These are phyloP conservation scores for Calocera viscosa DNA, from an alignment of 768 basidiomycete species.

Conservation along the genomic window DNA sequence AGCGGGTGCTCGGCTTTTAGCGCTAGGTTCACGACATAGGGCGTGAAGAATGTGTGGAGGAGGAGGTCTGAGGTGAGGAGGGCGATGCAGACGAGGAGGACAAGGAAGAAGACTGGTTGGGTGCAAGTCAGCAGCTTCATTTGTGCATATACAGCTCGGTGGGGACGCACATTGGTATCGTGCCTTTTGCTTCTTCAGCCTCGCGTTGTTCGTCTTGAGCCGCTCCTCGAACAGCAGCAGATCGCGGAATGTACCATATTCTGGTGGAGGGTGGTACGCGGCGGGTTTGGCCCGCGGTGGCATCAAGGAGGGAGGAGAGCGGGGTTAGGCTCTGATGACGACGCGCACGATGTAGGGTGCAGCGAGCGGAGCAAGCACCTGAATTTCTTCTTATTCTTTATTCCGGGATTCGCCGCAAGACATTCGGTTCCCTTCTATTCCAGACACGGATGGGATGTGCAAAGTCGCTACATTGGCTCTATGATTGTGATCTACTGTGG, in stretches of 20 bases:
- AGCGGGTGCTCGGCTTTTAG: constrained; percentile 13
- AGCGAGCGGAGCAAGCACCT: too few species aligned
- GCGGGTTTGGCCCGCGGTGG: constrained; percentile 7
- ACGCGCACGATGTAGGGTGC: too few species aligned
- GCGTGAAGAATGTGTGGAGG: constrained; percentile 53
- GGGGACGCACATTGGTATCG: constrained; percentile 61
- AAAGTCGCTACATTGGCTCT: too few species aligned
- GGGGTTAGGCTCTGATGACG: too few species aligned
- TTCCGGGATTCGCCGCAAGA: too few species aligned
- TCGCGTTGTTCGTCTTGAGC: constrained; percentile 85
- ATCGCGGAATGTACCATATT: constrained; percentile 72
- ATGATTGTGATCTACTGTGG: too few species aligned
- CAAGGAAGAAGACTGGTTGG: constrained; percentile 55
- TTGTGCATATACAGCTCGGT: too few species aligned
- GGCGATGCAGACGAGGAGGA: constrained; percentile 52
- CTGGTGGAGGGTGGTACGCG: constrained; percentile 51
- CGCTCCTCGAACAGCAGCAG: constrained; percentile 88
- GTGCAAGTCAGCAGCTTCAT: neutral
- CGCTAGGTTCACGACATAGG: constrained; percentile 13
- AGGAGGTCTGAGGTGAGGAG: constrained; percentile 68
- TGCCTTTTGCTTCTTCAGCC: constrained; percentile 61
- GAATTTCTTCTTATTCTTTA: too few species aligned
- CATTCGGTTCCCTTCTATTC: too few species aligned
- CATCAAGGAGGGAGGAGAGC: neutral
- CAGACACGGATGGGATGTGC: too few species aligned